Evolutionary conservation across 768 basidiomycete species (phyloP), one percentile per base, ranked within the genome.

Genomic region (Lactifluus volemus): DNA sequence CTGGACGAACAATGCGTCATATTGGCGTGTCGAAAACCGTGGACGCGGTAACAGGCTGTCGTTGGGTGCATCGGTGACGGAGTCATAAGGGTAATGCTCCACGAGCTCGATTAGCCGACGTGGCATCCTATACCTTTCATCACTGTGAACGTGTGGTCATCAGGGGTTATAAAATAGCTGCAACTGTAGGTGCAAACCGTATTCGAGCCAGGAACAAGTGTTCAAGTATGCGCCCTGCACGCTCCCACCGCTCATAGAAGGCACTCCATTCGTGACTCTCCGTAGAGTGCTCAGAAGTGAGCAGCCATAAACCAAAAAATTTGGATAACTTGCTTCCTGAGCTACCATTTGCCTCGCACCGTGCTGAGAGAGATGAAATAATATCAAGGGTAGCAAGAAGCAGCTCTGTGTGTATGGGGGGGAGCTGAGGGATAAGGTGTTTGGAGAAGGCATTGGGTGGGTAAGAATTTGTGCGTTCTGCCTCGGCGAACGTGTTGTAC

Each of bases 241-340:
- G 76, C 65, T 92, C 87, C 90, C 90, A 92, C 34, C 85, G 78
- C 4, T 76, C 74, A 68, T 91, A 92, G 68, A 91, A 89, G 9
- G 76, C 69, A 12, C 70, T 59, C 84, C 84, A 89, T 56, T 84
- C 81, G 53, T 87, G 84, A 1, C 73, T 76, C 10, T 74, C 73
- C 47, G 79, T 76, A 3, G 76, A 73, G 30, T 80, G 74, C 42
- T 77, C 75, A 1, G 78, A 69, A 4, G 79, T 73, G 14, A 92
- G 73, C 21, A 91, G 72, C 89, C 89, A 92, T 51, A 89, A 69
- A 12, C 89, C 89, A 49, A 88, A 74, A 59, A 85, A 76, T 70
- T 84, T 89, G 34, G 84, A 81, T 8, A 91, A 76, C 68, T 86
- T 91, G 75, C 86, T 89, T 30, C 87, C 89, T 6, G 87, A 88